Evolutionary conservation across 148 eudicot genomes (phyloP).

Genomic region (Mesembryanthemum crystallinum): DNA sequence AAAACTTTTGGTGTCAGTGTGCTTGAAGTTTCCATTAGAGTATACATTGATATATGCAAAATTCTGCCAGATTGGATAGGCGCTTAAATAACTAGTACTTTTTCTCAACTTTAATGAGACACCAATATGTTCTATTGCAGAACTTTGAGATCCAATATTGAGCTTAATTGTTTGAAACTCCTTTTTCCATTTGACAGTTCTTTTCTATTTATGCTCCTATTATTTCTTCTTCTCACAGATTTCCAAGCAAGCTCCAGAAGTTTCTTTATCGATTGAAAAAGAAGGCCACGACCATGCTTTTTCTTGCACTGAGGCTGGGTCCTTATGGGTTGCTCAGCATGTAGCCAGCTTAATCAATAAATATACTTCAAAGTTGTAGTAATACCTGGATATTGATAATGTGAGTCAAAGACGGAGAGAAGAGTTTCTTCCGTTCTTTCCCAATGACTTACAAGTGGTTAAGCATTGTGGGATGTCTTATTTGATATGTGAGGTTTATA

Average conservation of each 20-base stretch:
- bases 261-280: slow-evolving; percentile 51
- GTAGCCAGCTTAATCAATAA: slow-evolving; percentile 60
- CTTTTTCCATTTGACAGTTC: neutral
- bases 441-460: neutral
- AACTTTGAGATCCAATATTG: too few relatives aligned
- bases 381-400: neutral
- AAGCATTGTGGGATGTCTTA: neutral
- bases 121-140: neutral
- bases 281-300: slow-evolving; percentile 83
- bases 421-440: neutral
- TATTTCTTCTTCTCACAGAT: slow-evolving; percentile 41
- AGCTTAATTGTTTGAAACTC: neutral
- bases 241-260: slow-evolving; percentile 56
- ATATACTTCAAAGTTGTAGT: slow-evolving; percentile 25
- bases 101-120: too few relatives aligned
- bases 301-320: slow-evolving; percentile 76
- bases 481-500: neutral
- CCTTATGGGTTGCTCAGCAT: slow-evolving; percentile 76
- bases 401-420: neutral
- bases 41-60: neutral
- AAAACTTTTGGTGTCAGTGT: too few relatives aligned
- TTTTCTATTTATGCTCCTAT: neutral
- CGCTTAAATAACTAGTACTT: too few relatives aligned
- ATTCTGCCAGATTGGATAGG: neutral
- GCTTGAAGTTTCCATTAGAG: too few relatives aligned